A percentile compares a stretch with the other conserved stretches of the same genome.
Evolutionary conservation across 257 asterid species (phyloP).

Genomic region (Forsythia viridissima): DNA sequence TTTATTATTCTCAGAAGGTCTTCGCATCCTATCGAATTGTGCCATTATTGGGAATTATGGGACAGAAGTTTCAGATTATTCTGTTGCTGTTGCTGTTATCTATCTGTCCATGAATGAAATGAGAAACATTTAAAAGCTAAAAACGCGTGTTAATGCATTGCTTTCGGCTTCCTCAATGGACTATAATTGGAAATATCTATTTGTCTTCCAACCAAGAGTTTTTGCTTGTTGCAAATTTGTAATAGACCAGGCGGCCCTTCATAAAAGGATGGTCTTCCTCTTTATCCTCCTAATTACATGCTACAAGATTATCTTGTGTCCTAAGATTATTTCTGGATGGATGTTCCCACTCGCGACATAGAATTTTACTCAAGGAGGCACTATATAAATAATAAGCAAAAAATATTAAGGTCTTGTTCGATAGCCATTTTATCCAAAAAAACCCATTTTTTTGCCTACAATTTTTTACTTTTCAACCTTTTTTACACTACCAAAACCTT

Average conservation of each 20-base stretch:
- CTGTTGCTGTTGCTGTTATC: background rate
- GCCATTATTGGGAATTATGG: constrained; percentile 37
- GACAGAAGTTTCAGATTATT: background rate
- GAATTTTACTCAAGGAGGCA: too few species aligned
- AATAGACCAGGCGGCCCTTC: background rate
- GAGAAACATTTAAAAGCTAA: constrained; percentile 18
- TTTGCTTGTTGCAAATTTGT: background rate
- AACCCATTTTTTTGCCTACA: too few species aligned
- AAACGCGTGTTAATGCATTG: constrained; percentile 27
- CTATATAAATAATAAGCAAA: too few species aligned
- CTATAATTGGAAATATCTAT: constrained; percentile 8
- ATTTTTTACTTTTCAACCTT: too few species aligned
- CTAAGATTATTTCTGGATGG: background rate
- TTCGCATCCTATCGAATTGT: constrained; percentile 43
- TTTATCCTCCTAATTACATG: background rate
- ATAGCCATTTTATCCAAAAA: too few species aligned
- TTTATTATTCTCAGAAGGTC: constrained; percentile 36
- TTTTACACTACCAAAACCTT: too few species aligned
- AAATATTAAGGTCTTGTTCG: too few species aligned
- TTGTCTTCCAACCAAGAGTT: background rate
- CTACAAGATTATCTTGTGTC: background rate
- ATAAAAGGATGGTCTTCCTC: background rate
- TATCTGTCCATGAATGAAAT: background rate
- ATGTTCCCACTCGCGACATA: background rate
- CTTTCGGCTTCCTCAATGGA: constrained; percentile 40